Conservation (phyloP, 2,329 filamentous ascomycete genomes). For the Trichophyton verrucosum region DNA sequence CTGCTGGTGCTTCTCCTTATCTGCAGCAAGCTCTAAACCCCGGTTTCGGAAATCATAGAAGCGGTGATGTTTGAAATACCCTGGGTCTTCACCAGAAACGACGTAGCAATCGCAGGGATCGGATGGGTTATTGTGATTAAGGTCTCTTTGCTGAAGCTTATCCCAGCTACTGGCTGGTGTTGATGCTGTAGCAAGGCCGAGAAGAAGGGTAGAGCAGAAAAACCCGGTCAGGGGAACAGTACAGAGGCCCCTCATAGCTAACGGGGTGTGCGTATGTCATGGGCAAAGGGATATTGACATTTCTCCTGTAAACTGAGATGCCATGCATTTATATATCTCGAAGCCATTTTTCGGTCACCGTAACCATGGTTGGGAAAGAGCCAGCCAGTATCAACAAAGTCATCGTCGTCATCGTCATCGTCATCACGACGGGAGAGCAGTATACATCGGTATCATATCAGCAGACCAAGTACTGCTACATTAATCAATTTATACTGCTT, state of each 20-base stretch:
- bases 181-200: neutral
- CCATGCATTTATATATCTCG: neutral
- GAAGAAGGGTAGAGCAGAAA: neutral
- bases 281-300: neutral
- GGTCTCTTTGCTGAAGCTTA: neutral
- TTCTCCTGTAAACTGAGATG: neutral
- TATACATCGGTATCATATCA: too few species aligned
- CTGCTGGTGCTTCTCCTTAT: neutral
- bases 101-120: slow-evolving; percentile 38
- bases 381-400: neutral
- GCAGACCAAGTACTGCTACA: too few species aligned
- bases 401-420: neutral
- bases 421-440: too few species aligned
- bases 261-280: neutral
- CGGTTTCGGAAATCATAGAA: slow-evolving; percentile 39
- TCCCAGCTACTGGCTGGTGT: too few species aligned
- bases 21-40: neutral
- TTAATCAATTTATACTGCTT: too few species aligned
- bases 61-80: slow-evolving; percentile 40
- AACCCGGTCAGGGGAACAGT: neutral
- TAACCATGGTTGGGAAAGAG: neutral
- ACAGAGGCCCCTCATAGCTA: neutral
- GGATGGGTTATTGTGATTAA: neutral
- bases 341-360: neutral
- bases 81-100: slow-evolving; percentile 30